These are phyloP conservation scores for Paspalum vaginatum DNA, from an alignment of 176 grass and related monocot species.

Conservation along the genomic window DNA sequence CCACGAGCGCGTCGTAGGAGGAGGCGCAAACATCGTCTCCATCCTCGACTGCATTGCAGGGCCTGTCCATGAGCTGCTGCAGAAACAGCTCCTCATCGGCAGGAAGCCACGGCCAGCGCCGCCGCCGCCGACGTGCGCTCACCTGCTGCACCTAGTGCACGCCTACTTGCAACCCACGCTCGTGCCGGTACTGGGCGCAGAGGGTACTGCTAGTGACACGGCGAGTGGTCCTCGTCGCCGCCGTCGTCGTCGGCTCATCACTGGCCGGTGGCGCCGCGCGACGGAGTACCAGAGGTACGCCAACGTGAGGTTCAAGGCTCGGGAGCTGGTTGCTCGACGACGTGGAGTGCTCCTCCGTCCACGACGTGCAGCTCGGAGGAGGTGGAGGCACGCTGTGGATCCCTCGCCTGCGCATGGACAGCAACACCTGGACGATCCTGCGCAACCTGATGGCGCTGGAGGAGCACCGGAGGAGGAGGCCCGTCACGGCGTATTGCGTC, in stretches of 20 bases:
- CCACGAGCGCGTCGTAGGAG: neutral
- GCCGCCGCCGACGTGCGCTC: neutral
- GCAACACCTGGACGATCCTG: conserved; percentile 1
- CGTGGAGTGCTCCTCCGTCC: neutral
- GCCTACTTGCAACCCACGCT: neutral
- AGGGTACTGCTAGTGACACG: no score
- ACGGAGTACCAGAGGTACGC: neutral
- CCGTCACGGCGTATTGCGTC: no score
- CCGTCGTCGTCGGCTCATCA: no score
- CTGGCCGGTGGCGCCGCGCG: neutral
- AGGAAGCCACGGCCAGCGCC: neutral
- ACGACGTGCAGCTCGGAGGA: neutral
- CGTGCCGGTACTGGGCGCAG: neutral
- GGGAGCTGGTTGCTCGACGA: neutral
- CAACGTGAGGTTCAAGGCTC: neutral
- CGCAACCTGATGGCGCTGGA: conserved; percentile 36
- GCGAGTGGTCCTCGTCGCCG: no score
- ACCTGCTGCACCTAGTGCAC: conserved; percentile 20
- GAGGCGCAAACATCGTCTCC: no score
- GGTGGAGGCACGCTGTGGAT: neutral
- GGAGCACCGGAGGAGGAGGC: neutral
- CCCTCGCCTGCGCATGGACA: neutral
- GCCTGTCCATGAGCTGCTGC: neutral
- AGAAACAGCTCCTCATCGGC: neutral
- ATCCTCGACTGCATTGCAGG: neutral